Conservation (phyloP, 1,284 basidiomycete genomes). For the Pulveroboletus sp. region DNA sequence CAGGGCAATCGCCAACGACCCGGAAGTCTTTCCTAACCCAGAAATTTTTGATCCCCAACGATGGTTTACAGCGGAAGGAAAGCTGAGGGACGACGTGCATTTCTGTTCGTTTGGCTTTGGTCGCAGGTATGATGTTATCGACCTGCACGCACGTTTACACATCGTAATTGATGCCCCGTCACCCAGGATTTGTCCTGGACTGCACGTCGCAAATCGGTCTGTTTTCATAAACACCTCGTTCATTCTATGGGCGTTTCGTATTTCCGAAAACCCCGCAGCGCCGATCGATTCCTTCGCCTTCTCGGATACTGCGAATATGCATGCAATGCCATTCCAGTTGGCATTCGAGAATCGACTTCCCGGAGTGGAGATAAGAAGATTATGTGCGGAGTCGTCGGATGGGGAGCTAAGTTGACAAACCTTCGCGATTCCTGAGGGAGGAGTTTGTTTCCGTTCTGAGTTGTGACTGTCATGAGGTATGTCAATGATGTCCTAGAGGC, state of each 20-base stretch:
- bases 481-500: no score
- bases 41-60: slow-evolving; percentile 58
- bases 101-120: slow-evolving; percentile 62
- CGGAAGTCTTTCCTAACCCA: slow-evolving; percentile 57
- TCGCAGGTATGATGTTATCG: slow-evolving; percentile 39
- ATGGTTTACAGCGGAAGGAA: slow-evolving; percentile 54
- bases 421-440: no score
- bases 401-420: background rate
- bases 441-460: no score
- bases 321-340: slow-evolving; percentile 19
- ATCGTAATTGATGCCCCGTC: slow-evolving; percentile 7
- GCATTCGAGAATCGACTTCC: slow-evolving; percentile 14
- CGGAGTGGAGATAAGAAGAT: background rate
- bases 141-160: no score
- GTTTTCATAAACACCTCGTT: slow-evolving; percentile 24
- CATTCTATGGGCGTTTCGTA: slow-evolving; percentile 28
- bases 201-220: slow-evolving; percentile 27
- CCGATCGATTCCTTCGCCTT: slow-evolving; percentile 27
- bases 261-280: slow-evolving; percentile 16
- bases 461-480: no score
- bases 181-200: slow-evolving; percentile 25
- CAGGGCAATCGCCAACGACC: slow-evolving; percentile 57
- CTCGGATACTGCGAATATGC: slow-evolving; percentile 14
- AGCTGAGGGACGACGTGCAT: slow-evolving; percentile 50
- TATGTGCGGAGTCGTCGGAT: slow-evolving; percentile 7